These are phyloP conservation scores for Tephrocybe sp. DNA, from an alignment of 768 basidiomycete species.

Conservation along the genomic window DNA sequence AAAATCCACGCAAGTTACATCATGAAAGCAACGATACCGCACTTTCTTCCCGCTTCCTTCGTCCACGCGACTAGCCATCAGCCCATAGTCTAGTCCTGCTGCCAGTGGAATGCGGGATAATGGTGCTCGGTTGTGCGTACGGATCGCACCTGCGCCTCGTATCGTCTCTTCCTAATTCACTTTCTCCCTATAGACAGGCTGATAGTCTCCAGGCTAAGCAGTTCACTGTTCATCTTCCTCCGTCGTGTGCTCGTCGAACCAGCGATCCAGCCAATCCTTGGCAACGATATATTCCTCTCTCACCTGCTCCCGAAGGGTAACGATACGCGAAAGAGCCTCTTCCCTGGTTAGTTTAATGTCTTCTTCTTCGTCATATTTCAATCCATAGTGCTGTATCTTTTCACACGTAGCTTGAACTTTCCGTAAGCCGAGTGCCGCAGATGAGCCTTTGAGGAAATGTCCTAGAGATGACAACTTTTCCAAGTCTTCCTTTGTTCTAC, in stretches of 20 bases:
- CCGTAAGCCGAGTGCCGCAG: constrained; percentile 84
- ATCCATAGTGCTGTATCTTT: constrained; percentile 86
- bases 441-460: constrained; percentile 97
- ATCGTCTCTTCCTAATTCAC: no score
- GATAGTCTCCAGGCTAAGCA: no score
- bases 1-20: not conserved
- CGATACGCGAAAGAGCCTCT: constrained; percentile 60
- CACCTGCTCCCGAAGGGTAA: constrained; percentile 50
- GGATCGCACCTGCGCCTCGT: no score
- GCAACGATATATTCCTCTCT: constrained; percentile 70
- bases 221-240: not conserved
- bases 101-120: not conserved
- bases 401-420: constrained; percentile 86
- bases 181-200: no score
- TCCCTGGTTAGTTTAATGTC: constrained; percentile 36
- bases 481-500: constrained; percentile 60
- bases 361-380: constrained; percentile 56
- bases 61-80: not conserved
- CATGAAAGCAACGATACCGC: constrained; percentile 6
- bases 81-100: not conserved
- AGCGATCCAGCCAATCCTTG: constrained; percentile 60
- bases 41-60: not conserved
- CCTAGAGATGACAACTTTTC: constrained; percentile 68
- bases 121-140: no score
- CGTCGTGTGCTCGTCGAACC: constrained; percentile 27